Conservation (phyloP, 2,329 filamentous ascomycete species). For the Monosporascus sp. region DNA sequence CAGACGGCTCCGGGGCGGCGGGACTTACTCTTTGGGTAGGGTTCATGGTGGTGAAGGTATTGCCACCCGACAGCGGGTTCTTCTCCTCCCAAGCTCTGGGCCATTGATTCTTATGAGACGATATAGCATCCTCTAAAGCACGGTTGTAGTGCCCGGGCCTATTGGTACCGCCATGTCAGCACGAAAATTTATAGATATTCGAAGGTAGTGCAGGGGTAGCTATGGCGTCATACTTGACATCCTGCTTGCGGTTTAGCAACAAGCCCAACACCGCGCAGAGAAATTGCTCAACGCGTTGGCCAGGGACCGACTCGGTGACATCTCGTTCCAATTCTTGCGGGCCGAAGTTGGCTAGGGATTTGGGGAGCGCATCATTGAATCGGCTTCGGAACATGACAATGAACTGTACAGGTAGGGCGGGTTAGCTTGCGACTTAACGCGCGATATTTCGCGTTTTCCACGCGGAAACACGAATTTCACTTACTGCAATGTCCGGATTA, state of each 20-base stretch:
- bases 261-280: constrained; percentile 85
- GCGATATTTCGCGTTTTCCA: constrained; percentile 50
- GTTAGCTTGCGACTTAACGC: constrained; percentile 38
- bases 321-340: constrained; percentile 93
- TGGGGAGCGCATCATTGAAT: constrained; percentile 84
- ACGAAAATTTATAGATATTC: background rate
- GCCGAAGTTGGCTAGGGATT: constrained; percentile 82
- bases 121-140: constrained; percentile 88
- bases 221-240: constrained; percentile 75
- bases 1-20: background rate
- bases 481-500: constrained; percentile 85
- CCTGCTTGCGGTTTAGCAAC: constrained; percentile 94
- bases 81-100: constrained; percentile 73
- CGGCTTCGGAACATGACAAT: constrained; percentile 97
- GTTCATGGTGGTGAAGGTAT: constrained; percentile 76
- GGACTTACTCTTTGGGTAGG: constrained; percentile 70
- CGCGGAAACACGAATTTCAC: constrained; percentile 44
- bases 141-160: constrained; percentile 90
- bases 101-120: constrained; percentile 84
- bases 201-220: constrained; percentile 2
- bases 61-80: constrained; percentile 76
- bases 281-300: constrained; percentile 80
- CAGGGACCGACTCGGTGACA: constrained; percentile 69
- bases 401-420: constrained; percentile 55
- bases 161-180: constrained; percentile 16